Evolutionary conservation across 305 asterid genomes (phyloP).

Genomic region (Fraxinus baroniana): DNA sequence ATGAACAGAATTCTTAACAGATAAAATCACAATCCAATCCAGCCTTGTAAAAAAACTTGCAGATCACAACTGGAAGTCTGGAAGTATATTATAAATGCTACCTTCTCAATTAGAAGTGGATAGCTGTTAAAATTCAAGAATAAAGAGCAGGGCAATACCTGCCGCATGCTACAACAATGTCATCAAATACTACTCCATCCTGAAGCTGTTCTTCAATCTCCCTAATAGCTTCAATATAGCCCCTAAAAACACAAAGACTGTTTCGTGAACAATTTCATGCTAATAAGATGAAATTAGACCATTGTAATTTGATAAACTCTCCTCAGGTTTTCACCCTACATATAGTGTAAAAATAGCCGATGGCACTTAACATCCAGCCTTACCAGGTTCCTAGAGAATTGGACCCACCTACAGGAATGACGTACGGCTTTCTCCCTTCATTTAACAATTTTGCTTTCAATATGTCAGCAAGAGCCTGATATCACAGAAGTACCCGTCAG

Average conservation of each 20-base stretch:
- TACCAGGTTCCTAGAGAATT: constrained; percentile 96
- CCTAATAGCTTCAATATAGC: constrained; percentile 85
- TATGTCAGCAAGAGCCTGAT: constrained; percentile 72
- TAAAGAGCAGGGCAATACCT: constrained; percentile 46
- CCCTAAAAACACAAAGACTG: constrained; percentile 52
- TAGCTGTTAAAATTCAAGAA: background rate
- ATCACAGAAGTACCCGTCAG: constrained; percentile 7
- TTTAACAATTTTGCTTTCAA: constrained; percentile 72
- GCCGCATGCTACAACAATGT: constrained; percentile 90
- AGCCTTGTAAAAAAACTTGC: background rate
- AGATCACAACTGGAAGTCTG: background rate
- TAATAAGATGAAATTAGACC: background rate
- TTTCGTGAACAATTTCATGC: constrained; percentile 5
- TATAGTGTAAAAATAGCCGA: background rate
- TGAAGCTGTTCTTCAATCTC: constrained; percentile 75
- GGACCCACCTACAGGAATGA: constrained; percentile 97
- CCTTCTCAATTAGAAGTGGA: background rate
- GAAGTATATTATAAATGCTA: background rate
- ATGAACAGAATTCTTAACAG: background rate
- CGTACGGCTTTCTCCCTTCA: constrained; percentile 91
- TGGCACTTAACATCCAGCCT: constrained; percentile 26
- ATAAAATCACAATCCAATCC: background rate
- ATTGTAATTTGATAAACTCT: background rate
- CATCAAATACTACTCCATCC: constrained; percentile 46
- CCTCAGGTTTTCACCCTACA: background rate